Base-by-base conservation (phyloP, 202 grass and related monocot species). In the Cymbopogon flexuosus region DNA sequence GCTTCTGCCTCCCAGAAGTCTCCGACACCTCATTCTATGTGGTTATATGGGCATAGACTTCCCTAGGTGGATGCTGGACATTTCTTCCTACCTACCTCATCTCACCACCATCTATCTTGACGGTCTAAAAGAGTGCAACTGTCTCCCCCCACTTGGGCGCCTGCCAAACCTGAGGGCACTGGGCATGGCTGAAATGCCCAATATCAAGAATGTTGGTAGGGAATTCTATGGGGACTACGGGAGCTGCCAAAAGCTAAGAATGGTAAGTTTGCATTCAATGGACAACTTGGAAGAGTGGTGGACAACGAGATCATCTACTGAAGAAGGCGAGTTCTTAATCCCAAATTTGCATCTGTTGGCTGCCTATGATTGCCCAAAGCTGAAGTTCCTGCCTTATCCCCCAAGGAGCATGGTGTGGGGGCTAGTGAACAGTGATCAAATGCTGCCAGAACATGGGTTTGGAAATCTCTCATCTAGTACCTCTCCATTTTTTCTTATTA, bases 211-310 rank as follows among this genome's bases (percentile, higher is more conserved):
- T 5, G 14, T 49, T 1, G 24, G 2, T 1, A 51, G 15, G 12
- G 68, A 72, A 5, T 72, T 72, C 8, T 72, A 72, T 10, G 68
- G 68, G 0, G 24, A 31, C 43, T 3, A 33, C 0, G 24, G 43
- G 8, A 72, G 6, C 6, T 51, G 43, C 45, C 43, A 31, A 0
- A 72, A 51, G 8, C 43, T 72, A n/a, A 33, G 68, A 10, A 2
- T 51, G 0, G n/a, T 72, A 2, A 0, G 4, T 0, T 27, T 45
- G 4, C 0, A 0, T 0, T 3, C 0, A 51, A 72, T 72, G 43
- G 43, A 5, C 6, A 72, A 51, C 24, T 30, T 72, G 68, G 68
- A 72, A 72, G 14, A n/a, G 24, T 51, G 42, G 42, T 72, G 42
- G 43, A 51, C 43, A n/a, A 72, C 14, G 12, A 70, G 66, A 27